Evolutionary conservation across 495 filamentous ascomycete species (phyloP).

Genomic region (Annulohypoxylon moriforme): DNA sequence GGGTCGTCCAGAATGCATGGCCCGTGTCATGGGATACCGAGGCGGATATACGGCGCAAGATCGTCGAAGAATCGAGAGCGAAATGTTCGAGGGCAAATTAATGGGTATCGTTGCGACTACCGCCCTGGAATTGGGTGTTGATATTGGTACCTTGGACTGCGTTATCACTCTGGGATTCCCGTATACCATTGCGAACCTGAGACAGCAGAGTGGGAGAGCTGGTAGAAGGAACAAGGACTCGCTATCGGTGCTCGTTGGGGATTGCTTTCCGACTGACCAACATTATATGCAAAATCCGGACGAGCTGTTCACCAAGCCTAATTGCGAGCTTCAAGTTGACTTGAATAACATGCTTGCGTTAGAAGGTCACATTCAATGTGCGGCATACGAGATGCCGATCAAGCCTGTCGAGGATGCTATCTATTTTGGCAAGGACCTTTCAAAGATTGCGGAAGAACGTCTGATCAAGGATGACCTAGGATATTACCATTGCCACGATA

Average conservation of each 20-base stretch:
- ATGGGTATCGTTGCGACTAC: conserved; percentile 95
- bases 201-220: conserved; percentile 94
- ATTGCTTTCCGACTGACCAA: conserved; percentile 91
- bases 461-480: conserved; percentile 78
- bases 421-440: conserved; percentile 84
- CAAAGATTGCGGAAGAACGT: conserved; percentile 77
- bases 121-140: conserved; percentile 91
- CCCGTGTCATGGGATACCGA: conserved; percentile 92
- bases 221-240: conserved; percentile 95
- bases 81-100: conserved; percentile 97
- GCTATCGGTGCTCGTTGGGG: conserved; percentile 89
- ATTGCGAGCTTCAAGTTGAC: conserved; percentile 88
- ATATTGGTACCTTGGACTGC: conserved; percentile 95
- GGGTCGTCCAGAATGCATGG: conserved; percentile 77
- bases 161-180: conserved; percentile 95
- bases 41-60: conserved; percentile 98
- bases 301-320: conserved; percentile 95
- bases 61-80: conserved; percentile 85
- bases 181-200: conserved; percentile 91
- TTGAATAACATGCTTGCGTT: conserved; percentile 89
- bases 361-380: conserved; percentile 95
- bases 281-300: conserved; percentile 97
- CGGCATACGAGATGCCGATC: conserved; percentile 95
- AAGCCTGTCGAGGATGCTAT: conserved; percentile 74
- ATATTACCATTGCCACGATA: conserved; percentile 89